Conservation (phyloP, 192 early-diverging fungal genomes). For the Nowakowskiella sp. region DNA sequence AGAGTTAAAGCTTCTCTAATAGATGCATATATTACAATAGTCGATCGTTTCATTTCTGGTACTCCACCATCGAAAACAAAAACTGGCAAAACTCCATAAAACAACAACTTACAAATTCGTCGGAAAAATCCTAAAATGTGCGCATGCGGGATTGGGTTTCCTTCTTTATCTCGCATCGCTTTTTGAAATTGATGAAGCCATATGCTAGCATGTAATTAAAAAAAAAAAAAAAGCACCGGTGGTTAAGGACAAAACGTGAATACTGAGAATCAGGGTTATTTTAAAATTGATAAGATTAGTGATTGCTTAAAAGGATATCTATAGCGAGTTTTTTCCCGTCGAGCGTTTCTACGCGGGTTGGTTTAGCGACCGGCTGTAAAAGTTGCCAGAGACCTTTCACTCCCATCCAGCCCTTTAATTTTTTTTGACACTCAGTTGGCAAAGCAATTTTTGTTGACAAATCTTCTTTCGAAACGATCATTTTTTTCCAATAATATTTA, state of each 20-base stretch:
- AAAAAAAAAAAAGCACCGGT: not conserved
- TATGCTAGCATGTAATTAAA: constrained; percentile 61
- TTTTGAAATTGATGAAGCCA: constrained; percentile 97
- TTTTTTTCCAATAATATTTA: too few species aligned
- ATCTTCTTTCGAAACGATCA: too few species aligned
- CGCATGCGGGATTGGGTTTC: constrained; percentile 69
- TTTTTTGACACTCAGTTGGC: too few species aligned
- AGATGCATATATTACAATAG: constrained; percentile 50
- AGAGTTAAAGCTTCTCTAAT: not conserved
- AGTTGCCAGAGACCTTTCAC: constrained; percentile 92
- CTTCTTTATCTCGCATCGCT: constrained; percentile 85
- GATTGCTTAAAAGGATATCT: constrained; percentile 34
- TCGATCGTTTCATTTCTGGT: constrained; percentile 74
- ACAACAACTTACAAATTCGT: constrained; percentile 88
- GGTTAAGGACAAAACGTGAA: not conserved
- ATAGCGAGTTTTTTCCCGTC: constrained; percentile 71
- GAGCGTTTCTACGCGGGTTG: constrained; percentile 72
- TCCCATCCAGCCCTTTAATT: too few species aligned
- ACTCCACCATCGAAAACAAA: constrained; percentile 95
- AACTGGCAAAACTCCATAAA: constrained; percentile 77
- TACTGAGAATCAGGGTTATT: not conserved
- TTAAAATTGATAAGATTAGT: too few species aligned
- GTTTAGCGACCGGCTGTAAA: constrained; percentile 67
- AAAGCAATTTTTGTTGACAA: too few species aligned
- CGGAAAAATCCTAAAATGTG: constrained; percentile 91